Evolutionary conservation across 345 rosid genomes (phyloP), one percentile per base, ranked within the genome.

Genomic region (Eucalyptus erythrocorys): DNA sequence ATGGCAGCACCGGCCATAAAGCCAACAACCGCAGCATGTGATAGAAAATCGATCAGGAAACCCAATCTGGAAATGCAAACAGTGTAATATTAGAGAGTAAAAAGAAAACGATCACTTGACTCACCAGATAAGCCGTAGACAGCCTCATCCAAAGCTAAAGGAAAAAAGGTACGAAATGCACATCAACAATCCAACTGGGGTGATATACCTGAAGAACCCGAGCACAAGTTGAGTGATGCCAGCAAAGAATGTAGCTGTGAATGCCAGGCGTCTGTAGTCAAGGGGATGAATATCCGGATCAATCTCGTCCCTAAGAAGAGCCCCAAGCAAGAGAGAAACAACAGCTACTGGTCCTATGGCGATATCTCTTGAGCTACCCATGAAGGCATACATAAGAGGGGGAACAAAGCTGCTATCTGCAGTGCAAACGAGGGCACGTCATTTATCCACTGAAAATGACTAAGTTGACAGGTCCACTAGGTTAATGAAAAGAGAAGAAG

Each of bases 391-490:
- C 57, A 94, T 87, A 79, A 93, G 90, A 32, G 95, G 94, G 45
- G 96, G 96, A 89, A 94, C 95, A 87, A 93, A 93, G 89, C 94
- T 93, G 55, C 92, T 91, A 87, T 93, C 96, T 94, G 81, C 59
- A 48, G 57, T 10, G 32, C 50, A 68, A 27, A 16, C 42, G 30
- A 59, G 32, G 55, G 43, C 32, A 81, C 6, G 59, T 9, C 51
- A 43, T 22, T 16, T 40, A 48, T 53, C n/a, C 26, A 57, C 37
- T 24, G 32, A 22, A 49, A 86, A 15, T 42, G 24, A 64, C 34
- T 13, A 6, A 64, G 19, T 32, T n/a, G 71, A 64, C 71, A 30
- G 66, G 30, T 45, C 26, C 34, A 48, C 37, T 76, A 48, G 48
- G 51, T 66, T 16, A n/a, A 14, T 15, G 51, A 30, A 43, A 42